Evolutionary conservation across 805 yeast genomes (phyloP), one percentile per base, ranked within the genome.

Genomic region (Metschnikowia aberdeeniae): DNA sequence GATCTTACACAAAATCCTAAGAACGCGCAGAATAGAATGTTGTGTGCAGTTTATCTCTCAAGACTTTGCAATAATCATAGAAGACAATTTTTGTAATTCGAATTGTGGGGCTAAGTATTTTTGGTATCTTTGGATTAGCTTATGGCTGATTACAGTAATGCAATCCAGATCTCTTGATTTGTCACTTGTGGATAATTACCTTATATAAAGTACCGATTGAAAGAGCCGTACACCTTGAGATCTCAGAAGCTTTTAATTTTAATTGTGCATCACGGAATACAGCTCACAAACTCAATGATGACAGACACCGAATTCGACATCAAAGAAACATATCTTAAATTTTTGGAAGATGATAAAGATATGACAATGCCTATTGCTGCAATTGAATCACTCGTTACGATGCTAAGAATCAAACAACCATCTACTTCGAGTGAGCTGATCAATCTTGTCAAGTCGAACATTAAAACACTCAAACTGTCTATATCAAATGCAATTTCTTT

Each of bases 351-450:
- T 41, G 97, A 93, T 67, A 76, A 87, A n/a, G 98, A 93, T 46
- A 87, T 93, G 82, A 90, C 99, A 5, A 93, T 90, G 97, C 99
- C 99, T 1, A 88, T 93, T 29, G 99, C 99, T 35, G 99, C 99
- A 30, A 93, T 93, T 59, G 98, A 93, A 70, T 81, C 96, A 10
- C 72, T 93, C 36, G 96, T 93, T 24, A 86, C 93, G 7, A 77
- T 93, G 67, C 68, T 92, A 26, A 77, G 83, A 52, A 80, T 83
- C 40, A 84, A 89, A 55, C 89, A 89, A 62, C 97, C 99, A 6
- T 77, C 89, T 8, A 93, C 99, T 0, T 89, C 96, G 1, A 87
- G 97, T 2, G 99, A 93, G 62, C 77, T 93, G 60, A 90, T 90
- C 58, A 86, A 81, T 42, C 72, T 89, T 10, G 80, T 92, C 42